Evolutionary conservation across 2,329 filamentous ascomycete genomes (phyloP).

Genomic region (Aspergillus terreus): DNA sequence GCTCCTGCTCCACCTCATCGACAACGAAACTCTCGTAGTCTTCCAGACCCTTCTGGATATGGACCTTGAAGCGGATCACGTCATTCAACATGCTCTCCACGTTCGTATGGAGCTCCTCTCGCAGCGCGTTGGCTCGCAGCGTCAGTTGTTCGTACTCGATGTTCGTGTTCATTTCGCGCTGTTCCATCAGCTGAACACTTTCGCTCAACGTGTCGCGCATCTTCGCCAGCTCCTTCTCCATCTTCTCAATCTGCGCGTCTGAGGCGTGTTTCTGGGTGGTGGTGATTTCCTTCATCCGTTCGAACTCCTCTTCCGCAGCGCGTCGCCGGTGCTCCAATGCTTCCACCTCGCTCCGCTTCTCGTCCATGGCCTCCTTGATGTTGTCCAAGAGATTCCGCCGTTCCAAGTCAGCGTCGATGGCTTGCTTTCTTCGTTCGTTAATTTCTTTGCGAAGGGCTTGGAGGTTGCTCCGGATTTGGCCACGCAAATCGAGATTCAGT

Average conservation of each 20-base stretch:
- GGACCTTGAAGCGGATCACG: constrained; percentile 97
- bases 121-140: constrained; percentile 73
- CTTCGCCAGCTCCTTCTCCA: constrained; percentile 95
- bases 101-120: constrained; percentile 97
- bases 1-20: constrained; percentile 84
- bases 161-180: constrained; percentile 92
- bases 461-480: constrained; percentile 75
- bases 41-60: constrained; percentile 87
- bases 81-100: constrained; percentile 95
- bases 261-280: constrained; percentile 82
- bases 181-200: constrained; percentile 86
- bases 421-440: constrained; percentile 76
- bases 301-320: constrained; percentile 88
- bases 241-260: constrained; percentile 94
- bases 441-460: constrained; percentile 80
- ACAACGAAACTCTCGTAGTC: constrained; percentile 92
- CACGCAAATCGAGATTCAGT: constrained; percentile 81
- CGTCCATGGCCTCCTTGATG: constrained; percentile 94
- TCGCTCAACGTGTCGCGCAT: constrained; percentile 83
- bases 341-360: constrained; percentile 90
- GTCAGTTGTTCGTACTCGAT: constrained; percentile 94
- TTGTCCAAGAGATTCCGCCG: constrained; percentile 90
- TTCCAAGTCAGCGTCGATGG: constrained; percentile 88
- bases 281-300: constrained; percentile 85
- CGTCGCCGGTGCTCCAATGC: constrained; percentile 83